phyloP scores from a whole-genome alignment of 768 basidiomycete genomes.

The Leccinum sublutescens region DNA sequence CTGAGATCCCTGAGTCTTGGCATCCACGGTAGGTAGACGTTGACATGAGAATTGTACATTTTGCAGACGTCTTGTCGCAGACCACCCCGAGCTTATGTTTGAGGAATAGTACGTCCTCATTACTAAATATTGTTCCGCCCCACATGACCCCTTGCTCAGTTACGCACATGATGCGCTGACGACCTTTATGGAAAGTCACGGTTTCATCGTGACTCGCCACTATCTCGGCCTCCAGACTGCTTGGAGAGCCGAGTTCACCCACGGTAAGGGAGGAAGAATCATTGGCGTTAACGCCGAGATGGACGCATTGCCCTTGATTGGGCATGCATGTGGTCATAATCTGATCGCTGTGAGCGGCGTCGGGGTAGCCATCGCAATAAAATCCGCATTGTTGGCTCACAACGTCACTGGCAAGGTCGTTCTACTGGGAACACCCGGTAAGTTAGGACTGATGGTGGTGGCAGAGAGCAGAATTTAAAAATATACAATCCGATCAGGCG shows the following conservation, averaged over 20 bases:
- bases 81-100: constrained; percentile 64
- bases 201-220: constrained; percentile 68
- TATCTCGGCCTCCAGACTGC: constrained; percentile 74
- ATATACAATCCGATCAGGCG: constrained; percentile 44
- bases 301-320: constrained; percentile 55
- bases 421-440: constrained; percentile 77
- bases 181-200: constrained; percentile 61
- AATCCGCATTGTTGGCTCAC: constrained; percentile 62
- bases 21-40: constrained; percentile 58
- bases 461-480: background rate
- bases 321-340: constrained; percentile 79
- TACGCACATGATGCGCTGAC: constrained; percentile 71
- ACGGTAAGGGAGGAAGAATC: constrained; percentile 58
- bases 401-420: constrained; percentile 65
- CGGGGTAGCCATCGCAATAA: constrained; percentile 70
- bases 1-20: constrained; percentile 65
- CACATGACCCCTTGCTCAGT: constrained; percentile 36
- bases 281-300: constrained; percentile 82
- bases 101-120: constrained; percentile 54
- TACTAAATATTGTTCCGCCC: background rate
- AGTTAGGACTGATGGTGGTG: constrained; percentile 7
- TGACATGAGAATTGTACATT: background rate
- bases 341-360: constrained; percentile 78
- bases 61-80: constrained; percentile 37
- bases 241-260: constrained; percentile 71